Percentiles rank a stretch among this genome's conserved stretches.
These are phyloP conservation scores for Amyloporia xantha DNA, from an alignment of 768 basidiomycete species.

Conservation along the genomic window DNA sequence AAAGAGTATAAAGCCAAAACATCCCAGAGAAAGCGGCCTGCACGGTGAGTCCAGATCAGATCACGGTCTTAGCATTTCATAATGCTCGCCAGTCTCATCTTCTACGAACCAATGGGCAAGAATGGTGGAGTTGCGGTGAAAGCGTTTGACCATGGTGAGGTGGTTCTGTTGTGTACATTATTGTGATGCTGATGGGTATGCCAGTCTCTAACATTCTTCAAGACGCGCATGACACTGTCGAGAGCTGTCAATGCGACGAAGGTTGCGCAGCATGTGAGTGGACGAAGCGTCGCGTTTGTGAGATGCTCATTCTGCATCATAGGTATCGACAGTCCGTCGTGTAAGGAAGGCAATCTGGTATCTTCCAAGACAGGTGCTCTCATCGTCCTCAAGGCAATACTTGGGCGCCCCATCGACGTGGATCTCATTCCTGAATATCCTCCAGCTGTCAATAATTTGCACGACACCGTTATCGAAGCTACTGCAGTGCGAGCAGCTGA, in stretches of 20 bases:
- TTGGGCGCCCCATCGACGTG: conserved; percentile 36
- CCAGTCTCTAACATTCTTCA: conserved; percentile 50
- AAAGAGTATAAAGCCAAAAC: conserved; percentile 58
- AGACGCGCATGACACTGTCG: conserved; percentile 51
- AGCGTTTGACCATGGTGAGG: conserved; percentile 75
- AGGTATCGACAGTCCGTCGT: conserved; percentile 65
- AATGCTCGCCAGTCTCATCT: conserved; percentile 68
- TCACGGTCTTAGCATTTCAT: too few species aligned
- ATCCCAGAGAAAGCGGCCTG: conserved; percentile 60
- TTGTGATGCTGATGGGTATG: not conserved
- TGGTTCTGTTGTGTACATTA: not conserved
- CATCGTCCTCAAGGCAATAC: conserved; percentile 55
- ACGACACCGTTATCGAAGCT: conserved; percentile 51
- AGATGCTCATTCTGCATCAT: not conserved
- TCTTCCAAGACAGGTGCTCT: conserved; percentile 71
- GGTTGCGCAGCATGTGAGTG: conserved; percentile 67
- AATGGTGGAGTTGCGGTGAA: conserved; percentile 69
- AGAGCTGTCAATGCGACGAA: conserved; percentile 54
- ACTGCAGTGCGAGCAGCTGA: conserved; percentile 36
- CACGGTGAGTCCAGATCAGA: conserved; percentile 35
- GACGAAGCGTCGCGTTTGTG: not conserved
- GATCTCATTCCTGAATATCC: conserved; percentile 26
- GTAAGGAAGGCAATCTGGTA: conserved; percentile 68
- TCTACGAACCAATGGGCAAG: conserved; percentile 69
- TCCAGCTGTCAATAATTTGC: conserved; percentile 17